phyloP scores from a whole-genome alignment of 768 basidiomycete genomes.

The Mycena galericulata region DNA sequence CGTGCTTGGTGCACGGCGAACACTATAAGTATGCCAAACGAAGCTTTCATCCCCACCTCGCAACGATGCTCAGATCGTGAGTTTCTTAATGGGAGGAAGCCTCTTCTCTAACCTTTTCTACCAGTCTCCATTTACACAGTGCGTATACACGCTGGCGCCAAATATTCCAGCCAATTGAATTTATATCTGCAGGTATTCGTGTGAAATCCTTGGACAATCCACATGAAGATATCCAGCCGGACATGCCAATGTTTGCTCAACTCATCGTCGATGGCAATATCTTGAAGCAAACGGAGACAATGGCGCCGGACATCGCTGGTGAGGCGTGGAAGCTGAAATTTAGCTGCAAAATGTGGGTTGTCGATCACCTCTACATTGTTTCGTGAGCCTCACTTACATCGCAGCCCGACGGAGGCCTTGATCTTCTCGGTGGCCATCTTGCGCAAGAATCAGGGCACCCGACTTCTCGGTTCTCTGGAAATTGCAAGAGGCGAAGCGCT shows the following conservation, averaged over 20 bases:
- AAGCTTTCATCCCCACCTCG: no score
- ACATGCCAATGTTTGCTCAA: background rate
- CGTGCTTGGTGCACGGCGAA: no score
- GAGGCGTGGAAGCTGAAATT: background rate
- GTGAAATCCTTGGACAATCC: background rate
- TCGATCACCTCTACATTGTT: background rate
- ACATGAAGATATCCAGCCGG: background rate
- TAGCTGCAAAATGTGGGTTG: background rate
- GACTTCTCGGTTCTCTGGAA: background rate
- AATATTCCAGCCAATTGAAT: conserved; percentile 4
- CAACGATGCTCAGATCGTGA: no score
- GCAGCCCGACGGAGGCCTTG: background rate
- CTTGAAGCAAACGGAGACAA: background rate
- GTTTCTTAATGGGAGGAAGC: no score
- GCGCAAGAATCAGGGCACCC: background rate
- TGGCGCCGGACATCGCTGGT: background rate
- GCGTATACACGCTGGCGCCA: background rate
- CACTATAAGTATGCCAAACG: no score
- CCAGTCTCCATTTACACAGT: conserved; percentile 1
- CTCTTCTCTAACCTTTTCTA: background rate
- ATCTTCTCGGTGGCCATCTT: background rate
- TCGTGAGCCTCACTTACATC: background rate
- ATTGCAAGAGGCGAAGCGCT: background rate
- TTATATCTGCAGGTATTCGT: background rate
- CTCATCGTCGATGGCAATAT: background rate